Percentiles rank a stretch among this genome's conserved stretches.
Conservation (phyloP, 2,329 filamentous ascomycete species). For the Neofusicoccum sp. region DNA sequence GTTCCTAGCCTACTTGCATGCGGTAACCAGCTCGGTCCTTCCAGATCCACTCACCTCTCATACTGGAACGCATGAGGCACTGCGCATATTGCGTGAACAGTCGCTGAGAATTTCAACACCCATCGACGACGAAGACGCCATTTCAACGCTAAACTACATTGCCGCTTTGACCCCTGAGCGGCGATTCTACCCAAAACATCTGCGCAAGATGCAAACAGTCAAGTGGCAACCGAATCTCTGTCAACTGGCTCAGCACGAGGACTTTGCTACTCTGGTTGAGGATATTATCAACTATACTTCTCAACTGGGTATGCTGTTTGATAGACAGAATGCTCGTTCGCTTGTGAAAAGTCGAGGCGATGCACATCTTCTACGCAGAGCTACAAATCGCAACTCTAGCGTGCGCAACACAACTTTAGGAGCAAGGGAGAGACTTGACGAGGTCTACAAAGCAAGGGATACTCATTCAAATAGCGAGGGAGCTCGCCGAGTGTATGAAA, state of each 20-base stretch:
- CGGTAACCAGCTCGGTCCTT: conserved; percentile 52
- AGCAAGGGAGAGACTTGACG: conserved; percentile 26
- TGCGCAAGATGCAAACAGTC: conserved; percentile 44
- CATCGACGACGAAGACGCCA: conserved; percentile 27
- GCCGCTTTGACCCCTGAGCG: conserved; percentile 35
- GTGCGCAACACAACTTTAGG: conserved; percentile 34
- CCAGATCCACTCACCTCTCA: conserved; percentile 48
- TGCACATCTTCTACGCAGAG: conserved; percentile 26
- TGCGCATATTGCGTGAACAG: conserved; percentile 50
- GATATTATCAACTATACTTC: conserved; percentile 15
- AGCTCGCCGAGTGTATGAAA: conserved; percentile 20
- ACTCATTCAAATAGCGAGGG: conserved; percentile 19
- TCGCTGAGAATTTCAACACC: conserved; percentile 48
- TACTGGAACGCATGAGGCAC: conserved; percentile 57
- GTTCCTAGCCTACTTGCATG: conserved; percentile 52
- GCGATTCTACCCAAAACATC: conserved; percentile 45
- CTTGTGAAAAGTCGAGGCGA: conserved; percentile 35
- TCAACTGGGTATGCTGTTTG: conserved; percentile 38
- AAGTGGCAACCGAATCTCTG: conserved; percentile 41
- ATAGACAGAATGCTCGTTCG: conserved; percentile 20
- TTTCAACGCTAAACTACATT: conserved; percentile 28
- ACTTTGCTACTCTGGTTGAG: conserved; percentile 21
- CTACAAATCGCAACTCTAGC: conserved; percentile 29
- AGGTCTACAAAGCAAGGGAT: conserved; percentile 16
- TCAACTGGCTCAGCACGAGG: conserved; percentile 25